These are phyloP conservation scores for Zarea fungicola DNA, from an alignment of 2,329 filamentous ascomycete genomes.

Conservation along the genomic window DNA sequence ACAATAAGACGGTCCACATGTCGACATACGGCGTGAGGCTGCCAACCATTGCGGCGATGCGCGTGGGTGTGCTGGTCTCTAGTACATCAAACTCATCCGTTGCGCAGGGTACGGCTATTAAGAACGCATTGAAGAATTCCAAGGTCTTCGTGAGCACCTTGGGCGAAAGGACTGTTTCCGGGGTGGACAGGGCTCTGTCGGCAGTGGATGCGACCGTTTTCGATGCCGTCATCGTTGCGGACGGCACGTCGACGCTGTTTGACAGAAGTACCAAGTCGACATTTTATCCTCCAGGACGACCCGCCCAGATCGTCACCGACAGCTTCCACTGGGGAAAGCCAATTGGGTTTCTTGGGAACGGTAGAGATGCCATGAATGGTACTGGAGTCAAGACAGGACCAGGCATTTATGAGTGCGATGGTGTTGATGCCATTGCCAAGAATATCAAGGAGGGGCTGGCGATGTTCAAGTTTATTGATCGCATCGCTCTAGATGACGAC, in stretches of 20 bases:
- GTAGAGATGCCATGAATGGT: conserved; percentile 30
- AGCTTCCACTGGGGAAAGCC: conserved; percentile 68
- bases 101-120: conserved; percentile 44
- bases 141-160: conserved; percentile 57
- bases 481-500: conserved; percentile 51
- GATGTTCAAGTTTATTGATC: conserved; percentile 60
- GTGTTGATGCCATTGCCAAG: conserved; percentile 34
- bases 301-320: conserved; percentile 57
- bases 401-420: conserved; percentile 36
- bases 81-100: conserved; percentile 38
- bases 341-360: conserved; percentile 52
- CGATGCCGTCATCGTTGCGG: conserved; percentile 56
- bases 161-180: conserved; percentile 49
- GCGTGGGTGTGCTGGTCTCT: conserved; percentile 56
- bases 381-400: conserved; percentile 39
- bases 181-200: conserved; percentile 60
- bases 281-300: conserved; percentile 59
- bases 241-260: conserved; percentile 51
- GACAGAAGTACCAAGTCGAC: conserved; percentile 36
- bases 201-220: conserved; percentile 57
- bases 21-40: conserved; percentile 55
- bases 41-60: conserved; percentile 56
- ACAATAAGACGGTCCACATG: conserved; percentile 59
- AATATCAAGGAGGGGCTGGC: conserved; percentile 53
- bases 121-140: conserved; percentile 38